A percentile compares a stretch with the other conserved stretches of the same genome.
These are phyloP conservation scores for Ananas comosus DNA, from an alignment of 176 grass and related monocot genomes.

Conservation along the genomic window DNA sequence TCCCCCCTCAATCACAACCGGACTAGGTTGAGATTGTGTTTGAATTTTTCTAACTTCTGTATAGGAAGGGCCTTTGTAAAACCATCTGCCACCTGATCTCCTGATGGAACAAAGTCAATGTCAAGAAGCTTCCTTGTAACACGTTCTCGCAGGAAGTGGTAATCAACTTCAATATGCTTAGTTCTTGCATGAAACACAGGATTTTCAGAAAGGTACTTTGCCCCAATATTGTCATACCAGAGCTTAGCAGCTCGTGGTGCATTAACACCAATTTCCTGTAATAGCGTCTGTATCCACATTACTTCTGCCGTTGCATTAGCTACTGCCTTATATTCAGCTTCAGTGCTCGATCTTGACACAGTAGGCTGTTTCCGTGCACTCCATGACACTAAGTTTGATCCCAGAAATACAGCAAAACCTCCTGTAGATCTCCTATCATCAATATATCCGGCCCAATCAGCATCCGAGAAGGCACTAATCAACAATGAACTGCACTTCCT, in stretches of 20 bases:
- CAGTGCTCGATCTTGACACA: not conserved
- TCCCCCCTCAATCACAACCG: no score
- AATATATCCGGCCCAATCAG: conserved; percentile 7
- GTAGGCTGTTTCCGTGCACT: conserved; percentile 9
- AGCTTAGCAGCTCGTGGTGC: not conserved
- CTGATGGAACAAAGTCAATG: not conserved
- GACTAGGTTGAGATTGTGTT: not conserved
- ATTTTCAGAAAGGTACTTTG: not conserved
- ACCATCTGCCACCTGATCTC: conserved; percentile 7
- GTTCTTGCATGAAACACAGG: conserved; percentile 12
- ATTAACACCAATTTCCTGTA: not conserved
- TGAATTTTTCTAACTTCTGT: no score
- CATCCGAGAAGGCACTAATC: conserved; percentile 11
- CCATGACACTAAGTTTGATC: not conserved
- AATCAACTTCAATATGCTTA: conserved; percentile 18
- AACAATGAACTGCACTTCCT: not conserved
- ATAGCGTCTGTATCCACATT: not conserved
- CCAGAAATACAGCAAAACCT: not conserved
- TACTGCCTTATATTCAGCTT: conserved; percentile 9
- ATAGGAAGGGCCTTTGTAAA: not conserved
- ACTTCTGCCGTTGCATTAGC: conserved; percentile 2
- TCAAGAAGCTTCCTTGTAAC: not conserved
- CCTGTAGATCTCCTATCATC: conserved; percentile 9
- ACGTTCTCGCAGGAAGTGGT: conserved; percentile 6
- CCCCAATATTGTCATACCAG: conserved; percentile 16